Evolutionary conservation across 1,139 yeast genomes (phyloP).

Genomic region (Kluyveromyces sp.): DNA sequence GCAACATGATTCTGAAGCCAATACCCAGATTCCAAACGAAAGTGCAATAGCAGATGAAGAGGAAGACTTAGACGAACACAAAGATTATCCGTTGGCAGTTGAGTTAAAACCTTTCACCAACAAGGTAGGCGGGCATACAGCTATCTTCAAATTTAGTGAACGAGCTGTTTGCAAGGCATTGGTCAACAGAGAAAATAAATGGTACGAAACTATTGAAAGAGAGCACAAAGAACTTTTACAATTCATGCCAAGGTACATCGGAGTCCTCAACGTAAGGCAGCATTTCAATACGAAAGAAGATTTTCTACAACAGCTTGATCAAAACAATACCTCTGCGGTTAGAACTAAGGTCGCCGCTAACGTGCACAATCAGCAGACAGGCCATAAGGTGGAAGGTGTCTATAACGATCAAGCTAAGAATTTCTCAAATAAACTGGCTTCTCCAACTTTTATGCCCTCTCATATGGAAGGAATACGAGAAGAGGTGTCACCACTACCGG

Average conservation of each 20-base stretch:
- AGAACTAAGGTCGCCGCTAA: conserved; percentile 1
- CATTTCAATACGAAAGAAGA: conserved; percentile 28
- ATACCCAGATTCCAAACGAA: not conserved
- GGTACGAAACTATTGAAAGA: conserved; percentile 84
- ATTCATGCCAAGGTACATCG: conserved; percentile 91
- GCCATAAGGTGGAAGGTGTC: not conserved
- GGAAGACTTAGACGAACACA: conserved; percentile 24
- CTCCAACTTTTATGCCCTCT: not conserved
- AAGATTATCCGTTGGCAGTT: conserved; percentile 61
- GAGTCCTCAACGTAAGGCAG: conserved; percentile 86
- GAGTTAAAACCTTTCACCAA: conserved; percentile 83
- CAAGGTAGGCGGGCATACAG: conserved; percentile 97
- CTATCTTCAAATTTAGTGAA: conserved; percentile 84
- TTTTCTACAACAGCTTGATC: conserved; percentile 14
- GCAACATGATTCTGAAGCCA: not conserved
- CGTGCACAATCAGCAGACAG: not conserved
- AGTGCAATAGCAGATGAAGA: conserved; percentile 12
- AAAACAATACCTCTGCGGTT: conserved; percentile 7
- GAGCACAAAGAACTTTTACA: conserved; percentile 67
- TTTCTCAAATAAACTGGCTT: conserved; percentile 11
- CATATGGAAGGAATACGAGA: conserved; percentile 17
- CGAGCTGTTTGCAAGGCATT: conserved; percentile 94
- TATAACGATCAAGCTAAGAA: conserved; percentile 7
- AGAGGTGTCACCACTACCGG: conserved; percentile 46
- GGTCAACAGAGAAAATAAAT: conserved; percentile 78